Conservation (phyloP, 306 rosid genomes). For the Mimosa bimucronata region DNA sequence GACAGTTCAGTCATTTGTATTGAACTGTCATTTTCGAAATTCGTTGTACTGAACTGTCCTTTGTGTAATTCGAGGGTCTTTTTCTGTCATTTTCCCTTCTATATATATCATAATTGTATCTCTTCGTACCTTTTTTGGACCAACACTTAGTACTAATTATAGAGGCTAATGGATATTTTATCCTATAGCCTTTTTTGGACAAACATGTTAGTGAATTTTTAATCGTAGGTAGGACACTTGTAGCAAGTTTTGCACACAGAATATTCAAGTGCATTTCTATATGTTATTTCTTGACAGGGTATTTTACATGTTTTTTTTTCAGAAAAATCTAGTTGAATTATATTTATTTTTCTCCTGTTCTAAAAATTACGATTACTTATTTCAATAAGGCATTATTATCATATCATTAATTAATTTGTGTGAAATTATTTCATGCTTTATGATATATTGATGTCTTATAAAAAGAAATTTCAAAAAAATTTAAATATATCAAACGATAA, state of each 20-base stretch:
- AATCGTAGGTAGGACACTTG: neutral
- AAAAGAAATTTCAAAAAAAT: neutral
- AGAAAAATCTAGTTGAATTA: neutral
- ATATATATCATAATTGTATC: too few relatives aligned
- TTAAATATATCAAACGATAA: neutral
- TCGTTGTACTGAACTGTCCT: too few relatives aligned
- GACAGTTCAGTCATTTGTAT: too few relatives aligned
- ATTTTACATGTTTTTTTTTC: neutral
- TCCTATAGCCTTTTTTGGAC: too few relatives aligned
- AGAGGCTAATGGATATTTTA: too few relatives aligned
- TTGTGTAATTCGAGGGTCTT: too few relatives aligned
- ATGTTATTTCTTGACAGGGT: neutral
- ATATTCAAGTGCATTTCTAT: neutral
- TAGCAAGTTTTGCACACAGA: too few relatives aligned
- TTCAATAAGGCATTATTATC: neutral
- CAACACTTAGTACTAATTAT: too few relatives aligned
- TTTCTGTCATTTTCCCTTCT: too few relatives aligned
- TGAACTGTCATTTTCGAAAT: too few relatives aligned
- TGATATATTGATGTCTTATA: neutral
- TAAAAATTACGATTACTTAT: neutral
- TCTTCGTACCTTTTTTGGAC: too few relatives aligned
- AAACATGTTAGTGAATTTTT: too few relatives aligned
- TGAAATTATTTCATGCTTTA: neutral
- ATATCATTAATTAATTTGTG: neutral
- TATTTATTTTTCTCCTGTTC: neutral